Conservation (phyloP, 225 moss, liverwort and hornwort genomes). For the Asterella californica region DNA sequence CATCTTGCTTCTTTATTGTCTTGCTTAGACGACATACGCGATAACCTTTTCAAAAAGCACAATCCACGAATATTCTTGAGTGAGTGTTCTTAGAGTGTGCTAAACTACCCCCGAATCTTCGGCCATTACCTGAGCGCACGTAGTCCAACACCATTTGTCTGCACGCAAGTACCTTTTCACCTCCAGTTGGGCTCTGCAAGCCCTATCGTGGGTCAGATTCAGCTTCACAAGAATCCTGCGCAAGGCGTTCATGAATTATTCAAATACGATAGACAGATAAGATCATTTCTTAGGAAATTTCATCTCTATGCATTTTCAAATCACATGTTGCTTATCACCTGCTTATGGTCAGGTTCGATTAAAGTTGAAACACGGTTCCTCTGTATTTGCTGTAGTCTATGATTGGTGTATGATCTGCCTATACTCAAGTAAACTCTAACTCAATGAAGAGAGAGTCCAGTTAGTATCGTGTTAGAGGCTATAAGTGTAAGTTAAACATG, state of each 20-base stretch:
- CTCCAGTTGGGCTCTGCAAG: not conserved
- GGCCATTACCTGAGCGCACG: not conserved
- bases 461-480: not conserved
- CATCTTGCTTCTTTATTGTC: no score
- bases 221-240: not conserved
- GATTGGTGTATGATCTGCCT: no score
- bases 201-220: not conserved
- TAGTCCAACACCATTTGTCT: not conserved
- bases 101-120: not conserved
- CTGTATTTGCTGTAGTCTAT: no score
- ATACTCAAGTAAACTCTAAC: not conserved
- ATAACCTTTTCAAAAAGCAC: no score
- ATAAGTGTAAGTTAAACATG: not conserved
- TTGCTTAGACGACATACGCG: no score
- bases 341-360: not conserved
- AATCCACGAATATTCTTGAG: no score
- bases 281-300: no score
- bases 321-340: no score
- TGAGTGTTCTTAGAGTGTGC: not conserved
- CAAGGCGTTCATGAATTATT: not conserved
- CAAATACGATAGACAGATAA: no score
- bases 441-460: not conserved
- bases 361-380: no score
- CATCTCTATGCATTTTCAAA: no score
- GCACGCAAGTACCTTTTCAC: not conserved